Percentiles rank a stretch among this genome's conserved stretches.
phyloP scores from a whole-genome alignment of 176 grass and related monocot genomes.

The Rhynchospora pubera region DNA sequence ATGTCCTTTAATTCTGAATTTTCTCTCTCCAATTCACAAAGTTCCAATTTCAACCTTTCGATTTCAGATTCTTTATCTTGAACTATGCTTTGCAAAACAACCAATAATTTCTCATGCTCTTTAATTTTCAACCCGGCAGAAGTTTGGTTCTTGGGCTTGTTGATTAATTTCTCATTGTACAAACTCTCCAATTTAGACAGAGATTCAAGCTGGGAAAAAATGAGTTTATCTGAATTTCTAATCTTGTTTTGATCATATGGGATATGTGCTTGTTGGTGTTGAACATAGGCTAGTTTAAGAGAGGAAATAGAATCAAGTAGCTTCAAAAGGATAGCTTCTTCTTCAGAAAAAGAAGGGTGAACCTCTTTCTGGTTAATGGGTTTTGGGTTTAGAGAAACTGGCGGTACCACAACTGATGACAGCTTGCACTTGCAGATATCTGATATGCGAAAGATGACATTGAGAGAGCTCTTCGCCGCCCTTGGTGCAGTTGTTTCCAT shows the following conservation, averaged over 20 bases:
- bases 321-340: constrained; percentile 41
- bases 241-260: constrained; percentile 54
- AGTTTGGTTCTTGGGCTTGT: constrained; percentile 31
- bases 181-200: constrained; percentile 39
- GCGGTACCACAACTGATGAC: constrained; percentile 39
- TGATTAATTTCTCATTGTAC: constrained; percentile 35
- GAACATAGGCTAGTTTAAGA: constrained; percentile 63
- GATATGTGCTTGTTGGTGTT: constrained; percentile 48
- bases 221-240: constrained; percentile 26
- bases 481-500: constrained; percentile 52
- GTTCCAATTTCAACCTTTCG: constrained; percentile 33
- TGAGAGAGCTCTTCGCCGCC: constrained; percentile 28
- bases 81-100: constrained; percentile 48
- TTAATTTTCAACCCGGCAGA: constrained; percentile 34
- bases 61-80: constrained; percentile 63
- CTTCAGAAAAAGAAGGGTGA: constrained; percentile 25
- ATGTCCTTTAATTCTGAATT: constrained; percentile 38
- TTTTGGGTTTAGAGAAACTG: constrained; percentile 1
- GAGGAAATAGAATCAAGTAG: constrained; percentile 50
- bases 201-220: constrained; percentile 47
- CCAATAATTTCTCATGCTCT: constrained; percentile 37
- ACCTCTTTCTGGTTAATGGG: constrained; percentile 33
- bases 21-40: constrained; percentile 37
- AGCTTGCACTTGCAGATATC: constrained; percentile 91
- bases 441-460: constrained; percentile 35